These are phyloP conservation scores for Mortierella sp. DNA, from an alignment of 371 early-diverging fungal species.

Conservation along the genomic window DNA sequence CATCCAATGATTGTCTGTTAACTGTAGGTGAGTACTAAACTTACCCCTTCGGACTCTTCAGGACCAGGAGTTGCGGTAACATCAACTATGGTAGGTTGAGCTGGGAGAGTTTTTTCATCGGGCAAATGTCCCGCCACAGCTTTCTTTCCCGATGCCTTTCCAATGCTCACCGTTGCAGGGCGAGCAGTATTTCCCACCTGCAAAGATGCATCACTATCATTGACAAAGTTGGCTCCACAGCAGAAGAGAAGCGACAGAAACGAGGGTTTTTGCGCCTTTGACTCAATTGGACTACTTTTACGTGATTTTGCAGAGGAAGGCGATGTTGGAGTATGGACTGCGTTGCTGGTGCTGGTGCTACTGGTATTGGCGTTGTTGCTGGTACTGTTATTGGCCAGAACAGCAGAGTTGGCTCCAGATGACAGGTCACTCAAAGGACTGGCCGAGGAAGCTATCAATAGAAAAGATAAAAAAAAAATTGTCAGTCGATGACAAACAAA, in stretches of 20 bases:
- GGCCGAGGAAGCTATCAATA: conserved; percentile 35
- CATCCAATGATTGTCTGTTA: background rate
- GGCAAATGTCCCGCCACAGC: conserved; percentile 21
- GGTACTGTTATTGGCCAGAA: conserved; percentile 6
- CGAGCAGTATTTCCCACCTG: conserved; percentile 26
- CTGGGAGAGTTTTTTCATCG: conserved; percentile 42
- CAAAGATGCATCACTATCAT: conserved; percentile 41
- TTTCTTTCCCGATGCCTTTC: conserved; percentile 46
- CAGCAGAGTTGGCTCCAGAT: conserved; percentile 37
- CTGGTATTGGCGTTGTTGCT: conserved; percentile 14
- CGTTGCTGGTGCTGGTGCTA: conserved; percentile 16
- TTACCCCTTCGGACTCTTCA: conserved; percentile 48
- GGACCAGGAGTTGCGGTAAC: conserved; percentile 13
- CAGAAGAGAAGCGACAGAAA: conserved; percentile 56
- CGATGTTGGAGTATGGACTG: conserved; percentile 20
- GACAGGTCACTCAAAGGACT: conserved; percentile 47
- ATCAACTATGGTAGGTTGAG: conserved; percentile 32
- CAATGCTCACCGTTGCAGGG: conserved; percentile 34
- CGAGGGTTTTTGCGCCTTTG: conserved; percentile 51
- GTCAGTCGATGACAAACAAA: background rate
- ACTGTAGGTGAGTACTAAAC: conserved; percentile 1
- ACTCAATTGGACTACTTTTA: conserved; percentile 46
- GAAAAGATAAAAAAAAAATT: background rate
- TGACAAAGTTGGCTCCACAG: conserved; percentile 57
- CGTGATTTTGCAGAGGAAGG: conserved; percentile 33